phyloP scores from a whole-genome alignment of 192 early-diverging fungal genomes.

The Backusella psychrophila region DNA sequence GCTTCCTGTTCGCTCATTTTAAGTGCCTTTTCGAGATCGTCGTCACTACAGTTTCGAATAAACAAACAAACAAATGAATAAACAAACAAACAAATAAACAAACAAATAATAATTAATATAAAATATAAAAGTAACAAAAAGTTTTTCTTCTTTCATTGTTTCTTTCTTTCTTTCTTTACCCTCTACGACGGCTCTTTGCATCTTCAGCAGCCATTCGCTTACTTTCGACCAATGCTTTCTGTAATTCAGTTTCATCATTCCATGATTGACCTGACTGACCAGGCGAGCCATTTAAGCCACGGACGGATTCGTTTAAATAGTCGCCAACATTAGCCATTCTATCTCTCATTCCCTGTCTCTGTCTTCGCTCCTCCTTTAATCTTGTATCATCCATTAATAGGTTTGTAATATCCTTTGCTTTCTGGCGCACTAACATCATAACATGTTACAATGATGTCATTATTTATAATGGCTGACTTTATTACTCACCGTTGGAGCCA shows the following conservation, averaged over 20 bases:
- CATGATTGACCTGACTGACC: constrained; percentile 38
- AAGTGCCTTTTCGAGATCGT: constrained; percentile 32
- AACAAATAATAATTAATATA: too few relatives aligned
- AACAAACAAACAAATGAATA: neutral
- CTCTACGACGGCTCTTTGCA: constrained; percentile 31
- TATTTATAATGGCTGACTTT: neutral
- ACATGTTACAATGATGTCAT: neutral
- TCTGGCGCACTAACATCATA: constrained; percentile 73
- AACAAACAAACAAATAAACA: neutral
- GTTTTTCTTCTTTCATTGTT: neutral
- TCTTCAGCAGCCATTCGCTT: constrained; percentile 58
- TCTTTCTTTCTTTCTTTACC: constrained; percentile 18
- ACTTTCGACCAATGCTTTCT: constrained; percentile 82
- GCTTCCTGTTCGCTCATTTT: constrained; percentile 34
- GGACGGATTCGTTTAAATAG: constrained; percentile 33
- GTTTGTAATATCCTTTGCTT: constrained; percentile 86
- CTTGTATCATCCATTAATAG: constrained; percentile 77
- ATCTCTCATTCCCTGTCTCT: constrained; percentile 61
- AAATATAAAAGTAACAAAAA: neutral
- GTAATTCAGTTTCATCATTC: constrained; percentile 82
- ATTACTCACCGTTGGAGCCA: constrained; percentile 75
- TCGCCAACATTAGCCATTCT: constrained; percentile 50
- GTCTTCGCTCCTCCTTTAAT: constrained; percentile 73
- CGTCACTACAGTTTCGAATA: constrained; percentile 6
- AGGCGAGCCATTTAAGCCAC: neutral